Evolutionary conservation across 2,329 filamentous ascomycete genomes (phyloP).

Genomic region (Elsinoe perseae): DNA sequence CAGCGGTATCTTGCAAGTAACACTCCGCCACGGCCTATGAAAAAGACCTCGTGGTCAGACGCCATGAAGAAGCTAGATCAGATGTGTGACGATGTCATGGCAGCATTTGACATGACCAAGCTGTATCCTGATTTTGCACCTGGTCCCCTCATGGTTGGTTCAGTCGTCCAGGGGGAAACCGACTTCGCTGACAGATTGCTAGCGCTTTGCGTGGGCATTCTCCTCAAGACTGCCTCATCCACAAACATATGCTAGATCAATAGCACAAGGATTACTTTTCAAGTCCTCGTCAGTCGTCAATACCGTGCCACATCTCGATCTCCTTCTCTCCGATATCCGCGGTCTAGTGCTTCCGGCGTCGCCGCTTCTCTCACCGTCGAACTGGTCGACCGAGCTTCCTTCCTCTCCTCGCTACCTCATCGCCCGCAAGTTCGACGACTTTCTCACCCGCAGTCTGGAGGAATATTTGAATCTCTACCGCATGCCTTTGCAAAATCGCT

Average conservation of each 20-base stretch:
- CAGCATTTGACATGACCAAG: conserved; percentile 33
- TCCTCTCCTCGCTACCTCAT: conserved; percentile 67
- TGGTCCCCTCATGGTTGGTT: conserved; percentile 17
- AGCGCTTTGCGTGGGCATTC: conserved; percentile 68
- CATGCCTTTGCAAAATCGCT: conserved; percentile 81
- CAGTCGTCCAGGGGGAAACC: neutral
- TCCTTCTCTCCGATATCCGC: conserved; percentile 76
- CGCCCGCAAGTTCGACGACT: conserved; percentile 64
- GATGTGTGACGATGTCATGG: conserved; percentile 63
- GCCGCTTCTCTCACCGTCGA: conserved; percentile 61
- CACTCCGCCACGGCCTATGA: conserved; percentile 84
- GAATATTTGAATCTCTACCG: conserved; percentile 78
- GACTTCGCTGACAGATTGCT: conserved; percentile 24
- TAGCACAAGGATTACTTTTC: conserved; percentile 48
- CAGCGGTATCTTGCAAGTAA: conserved; percentile 89
- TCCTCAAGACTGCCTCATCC: conserved; percentile 75
- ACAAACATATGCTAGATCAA: conserved; percentile 69
- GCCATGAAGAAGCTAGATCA: conserved; percentile 62
- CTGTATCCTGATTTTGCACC: conserved; percentile 11
- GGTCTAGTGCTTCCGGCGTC: conserved; percentile 67
- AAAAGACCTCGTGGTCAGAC: conserved; percentile 64
- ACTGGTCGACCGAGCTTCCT: conserved; percentile 67
- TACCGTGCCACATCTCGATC: conserved; percentile 60
- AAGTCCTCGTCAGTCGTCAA: conserved; percentile 62
- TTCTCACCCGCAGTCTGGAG: conserved; percentile 45